Evolutionary conservation across 2,329 filamentous ascomycete genomes (phyloP), one percentile per base, ranked within the genome.

Genomic region (Knufia fluminis): DNA sequence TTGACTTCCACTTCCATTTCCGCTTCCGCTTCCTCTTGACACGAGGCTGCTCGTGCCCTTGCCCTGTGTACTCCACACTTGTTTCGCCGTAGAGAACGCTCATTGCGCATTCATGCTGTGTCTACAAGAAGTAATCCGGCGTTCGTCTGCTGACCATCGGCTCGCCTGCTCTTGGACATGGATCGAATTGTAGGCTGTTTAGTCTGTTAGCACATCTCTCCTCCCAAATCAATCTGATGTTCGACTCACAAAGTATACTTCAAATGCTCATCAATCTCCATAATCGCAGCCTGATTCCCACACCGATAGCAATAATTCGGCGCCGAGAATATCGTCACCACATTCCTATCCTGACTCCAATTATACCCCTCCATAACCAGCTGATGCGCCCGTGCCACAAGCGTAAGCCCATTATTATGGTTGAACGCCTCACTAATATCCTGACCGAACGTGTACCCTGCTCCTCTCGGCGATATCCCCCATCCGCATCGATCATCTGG

Each of bases 291-390:
- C 71, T 97, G 92, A 71, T 98, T 98, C 65, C 92, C 92, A 66
- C 92, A 98, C 68, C 92, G 82, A 77, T 98, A 97, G 75, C 91
- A 98, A 77, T 98, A 98, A 69, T 91, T 91, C 56, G 86, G 86
- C 48, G 86, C 86, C 82, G 63, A 77, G 75, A 98, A 98, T 64
- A 98, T 97, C 32, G 92, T 98, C 54, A 98, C 92, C 46, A 98
- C 92, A 60, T 98, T 97, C 58, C 91, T 77, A 66, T 97, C 92
- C 69, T 97, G 92, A 58, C 90, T 96, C 92, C 92, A 98, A 68
- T 97, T 98, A 71, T 97, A 98, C 43, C 92, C 92, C 69, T 98
- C 92, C 91, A 97, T 98, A 53, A 98, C 92, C 67, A 98, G 75
- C 73, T 98, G 92, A 76, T 98, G 92, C 49, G 92, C 92, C 69